Conservation (phyloP, 768 basidiomycete species). For the Podaxis sp. region DNA sequence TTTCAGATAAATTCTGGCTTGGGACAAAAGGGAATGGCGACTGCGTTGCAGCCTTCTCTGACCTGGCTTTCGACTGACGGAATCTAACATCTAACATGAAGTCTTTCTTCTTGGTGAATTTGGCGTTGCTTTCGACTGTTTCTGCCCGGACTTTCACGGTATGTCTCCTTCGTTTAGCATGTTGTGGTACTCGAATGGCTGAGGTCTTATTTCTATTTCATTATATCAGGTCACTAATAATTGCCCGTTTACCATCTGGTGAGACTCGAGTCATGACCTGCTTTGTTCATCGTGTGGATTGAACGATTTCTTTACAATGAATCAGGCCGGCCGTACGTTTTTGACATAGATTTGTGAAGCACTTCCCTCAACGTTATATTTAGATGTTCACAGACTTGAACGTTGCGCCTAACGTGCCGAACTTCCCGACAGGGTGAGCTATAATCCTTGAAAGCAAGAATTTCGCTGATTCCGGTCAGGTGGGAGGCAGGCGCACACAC, state of each 20-base stretch:
- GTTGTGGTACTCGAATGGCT: not conserved
- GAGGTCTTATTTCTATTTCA: not conserved
- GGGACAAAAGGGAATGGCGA: not conserved
- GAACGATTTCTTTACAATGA: not conserved
- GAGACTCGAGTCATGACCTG: slow-evolving; percentile 13
- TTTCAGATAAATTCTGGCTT: slow-evolving; percentile 9
- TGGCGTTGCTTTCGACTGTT: slow-evolving; percentile 12
- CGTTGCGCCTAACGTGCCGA: slow-evolving; percentile 45
- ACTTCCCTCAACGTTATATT: not conserved
- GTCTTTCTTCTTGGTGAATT: not conserved
- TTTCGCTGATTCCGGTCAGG: slow-evolving; percentile 20
- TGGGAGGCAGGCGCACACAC: slow-evolving; percentile 39
- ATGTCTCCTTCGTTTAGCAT: slow-evolving; percentile 9
- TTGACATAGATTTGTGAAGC: not conserved
- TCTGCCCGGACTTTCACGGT: slow-evolving; percentile 47
- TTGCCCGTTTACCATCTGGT: slow-evolving; percentile 73
- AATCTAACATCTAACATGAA: slow-evolving; percentile 10
- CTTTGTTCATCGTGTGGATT: not conserved
- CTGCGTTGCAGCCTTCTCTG: not conserved
- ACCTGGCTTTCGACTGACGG: not conserved
- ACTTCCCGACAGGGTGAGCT: slow-evolving; percentile 43
- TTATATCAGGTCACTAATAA: slow-evolving; percentile 46
- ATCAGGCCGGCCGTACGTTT: slow-evolving; percentile 36
- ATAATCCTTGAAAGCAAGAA: not conserved
- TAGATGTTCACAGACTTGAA: slow-evolving; percentile 62